Conservation (phyloP, 2,329 filamentous ascomycete species). For the Colletotrichum zoysiae region DNA sequence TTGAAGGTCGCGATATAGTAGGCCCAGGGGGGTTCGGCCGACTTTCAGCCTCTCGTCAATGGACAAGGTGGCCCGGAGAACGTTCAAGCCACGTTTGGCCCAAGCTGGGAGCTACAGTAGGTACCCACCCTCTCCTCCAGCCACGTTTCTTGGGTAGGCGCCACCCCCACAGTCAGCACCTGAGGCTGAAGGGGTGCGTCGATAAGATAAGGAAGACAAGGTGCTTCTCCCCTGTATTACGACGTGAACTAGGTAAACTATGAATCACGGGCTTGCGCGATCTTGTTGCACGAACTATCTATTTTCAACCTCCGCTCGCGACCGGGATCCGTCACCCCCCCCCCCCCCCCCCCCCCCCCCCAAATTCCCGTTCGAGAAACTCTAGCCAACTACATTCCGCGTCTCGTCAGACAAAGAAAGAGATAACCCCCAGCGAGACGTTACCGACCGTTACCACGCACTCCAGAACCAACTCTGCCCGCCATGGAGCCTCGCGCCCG, state of each 20-base stretch:
- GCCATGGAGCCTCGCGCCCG: slow-evolving; percentile 83
- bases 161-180: slow-evolving; percentile 22
- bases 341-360: too few relatives aligned
- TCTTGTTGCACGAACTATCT: background rate
- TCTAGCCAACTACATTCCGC: too few relatives aligned
- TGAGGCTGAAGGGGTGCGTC: background rate
- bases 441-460: background rate
- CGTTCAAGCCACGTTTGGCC: slow-evolving; percentile 31
- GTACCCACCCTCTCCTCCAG: background rate
- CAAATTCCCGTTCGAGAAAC: background rate
- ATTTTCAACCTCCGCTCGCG: background rate
- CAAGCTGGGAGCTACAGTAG: background rate
- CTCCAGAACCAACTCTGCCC: slow-evolving; percentile 17
- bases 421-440: background rate
- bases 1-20: slow-evolving; percentile 23
- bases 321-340: background rate
- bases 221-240: slow-evolving; percentile 14
- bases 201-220: slow-evolving; percentile 18
- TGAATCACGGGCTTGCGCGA: background rate
- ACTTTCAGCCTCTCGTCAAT: slow-evolving; percentile 30
- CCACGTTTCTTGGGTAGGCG: background rate
- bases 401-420: background rate
- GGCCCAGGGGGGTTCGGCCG: slow-evolving; percentile 24
- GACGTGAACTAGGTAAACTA: slow-evolving; percentile 27
- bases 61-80: slow-evolving; percentile 40